Conservation (phyloP, 1,139 yeast species). For the Saccharomyces hybrid region DNA sequence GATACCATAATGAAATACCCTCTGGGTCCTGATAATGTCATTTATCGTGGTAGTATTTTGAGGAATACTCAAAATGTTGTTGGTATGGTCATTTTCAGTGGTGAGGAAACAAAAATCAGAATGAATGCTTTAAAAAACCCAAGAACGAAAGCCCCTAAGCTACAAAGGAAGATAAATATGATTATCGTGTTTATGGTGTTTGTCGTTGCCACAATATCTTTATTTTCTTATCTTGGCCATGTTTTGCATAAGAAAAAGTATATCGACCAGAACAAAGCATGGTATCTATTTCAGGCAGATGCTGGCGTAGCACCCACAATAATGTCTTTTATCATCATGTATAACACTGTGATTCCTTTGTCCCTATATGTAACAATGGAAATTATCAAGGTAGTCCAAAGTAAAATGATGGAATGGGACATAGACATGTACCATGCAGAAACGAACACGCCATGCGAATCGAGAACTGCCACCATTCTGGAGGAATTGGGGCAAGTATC, state of each 20-base stretch:
- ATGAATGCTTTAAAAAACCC: conserved; percentile 91
- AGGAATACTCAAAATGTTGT: conserved; percentile 69
- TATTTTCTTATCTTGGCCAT: conserved; percentile 79
- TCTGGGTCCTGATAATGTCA: conserved; percentile 68
- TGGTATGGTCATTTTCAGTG: conserved; percentile 84
- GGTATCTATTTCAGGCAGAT: conserved; percentile 70
- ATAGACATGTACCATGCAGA: conserved; percentile 87
- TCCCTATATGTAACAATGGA: conserved; percentile 96
- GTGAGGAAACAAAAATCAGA: conserved; percentile 92
- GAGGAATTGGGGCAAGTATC: conserved; percentile 97
- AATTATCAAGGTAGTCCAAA: conserved; percentile 81
- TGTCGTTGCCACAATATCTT: conserved; percentile 64
- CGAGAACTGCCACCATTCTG: conserved; percentile 87
- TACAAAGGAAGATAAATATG: conserved; percentile 72
- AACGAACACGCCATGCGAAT: conserved; percentile 86
- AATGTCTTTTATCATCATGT: conserved; percentile 96
- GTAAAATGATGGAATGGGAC: conserved; percentile 75
- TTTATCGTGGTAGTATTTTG: conserved; percentile 81
- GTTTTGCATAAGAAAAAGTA: conserved; percentile 42
- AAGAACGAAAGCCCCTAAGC: conserved; percentile 84
- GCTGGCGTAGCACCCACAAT: conserved; percentile 87
- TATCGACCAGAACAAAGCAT: conserved; percentile 40
- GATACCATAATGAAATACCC: conserved; percentile 39
- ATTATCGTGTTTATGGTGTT: conserved; percentile 84
- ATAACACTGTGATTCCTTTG: conserved; percentile 87